Base-by-base conservation (phyloP, 768 basidiomycete genomes). In the Rossbeevera mucosa region DNA sequence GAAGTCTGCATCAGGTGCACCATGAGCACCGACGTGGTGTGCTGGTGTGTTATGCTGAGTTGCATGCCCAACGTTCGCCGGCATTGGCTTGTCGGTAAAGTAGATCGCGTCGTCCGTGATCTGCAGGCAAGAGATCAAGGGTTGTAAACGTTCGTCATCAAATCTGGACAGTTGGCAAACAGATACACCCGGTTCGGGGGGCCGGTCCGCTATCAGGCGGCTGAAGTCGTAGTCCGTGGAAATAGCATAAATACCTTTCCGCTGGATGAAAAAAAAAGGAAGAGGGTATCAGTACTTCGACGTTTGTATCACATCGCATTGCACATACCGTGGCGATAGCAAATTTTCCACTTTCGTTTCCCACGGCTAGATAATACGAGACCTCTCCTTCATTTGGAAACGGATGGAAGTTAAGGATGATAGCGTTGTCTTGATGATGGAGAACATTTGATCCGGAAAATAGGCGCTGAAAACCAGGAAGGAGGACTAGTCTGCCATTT, bases 61-160 rank as follows among this genome's bases (percentile, higher is more conserved):
- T n/a, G 41, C 7, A 51, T 38, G 18, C 18, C 36, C 36, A 18
- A 38, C 36, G 18, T 11, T 38, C 11, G 11, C 18, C 18, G 36
- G 36, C 5, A 11, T 54, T 0, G 67, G 58, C 18, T 30, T 52
- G 45, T 66, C 66, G 50, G 77, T 81, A 30, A 81, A 56, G 53
- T 72, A 83, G 12, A 83, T 53, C 0, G 76, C 77, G 0, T 79
- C 78, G 24, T 79, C 74, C 0, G 79, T 78, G 68, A 82, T 73
- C 60, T 82, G 80, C 20, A 83, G 71, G 58, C 80, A 83, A 22
- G 73, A 73, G n/a, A 81, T 60, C 30, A 38, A 54, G 20, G 59
- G 50, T n/a, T 65, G 57, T 21, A 55, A 33, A 28, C 41, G 53
- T 0, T 36, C 52, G 31, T 53, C 29, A 16, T 68, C 60, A 44